Evolutionary conservation across 768 basidiomycete species (phyloP).

Genomic region (Basidioascus undulatus): DNA sequence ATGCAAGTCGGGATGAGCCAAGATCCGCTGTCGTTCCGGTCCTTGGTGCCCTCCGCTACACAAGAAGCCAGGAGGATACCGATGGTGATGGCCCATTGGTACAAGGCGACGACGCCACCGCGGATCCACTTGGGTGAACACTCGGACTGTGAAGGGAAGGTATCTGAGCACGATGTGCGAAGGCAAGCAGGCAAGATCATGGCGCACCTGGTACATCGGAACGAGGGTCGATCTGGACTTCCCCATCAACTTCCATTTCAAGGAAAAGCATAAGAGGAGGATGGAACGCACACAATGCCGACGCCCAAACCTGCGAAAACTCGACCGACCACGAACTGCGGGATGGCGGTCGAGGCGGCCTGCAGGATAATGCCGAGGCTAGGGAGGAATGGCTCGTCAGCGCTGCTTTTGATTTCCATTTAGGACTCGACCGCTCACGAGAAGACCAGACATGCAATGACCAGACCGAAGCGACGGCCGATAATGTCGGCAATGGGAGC

Average conservation of each 20-base stretch:
- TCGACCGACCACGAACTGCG: conserved; percentile 45
- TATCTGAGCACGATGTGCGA: too few species aligned
- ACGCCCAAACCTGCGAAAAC: conserved; percentile 53
- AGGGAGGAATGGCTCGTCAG: background rate
- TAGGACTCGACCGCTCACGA: too few species aligned
- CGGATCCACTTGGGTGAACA: conserved; percentile 49
- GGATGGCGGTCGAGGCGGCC: conserved; percentile 28
- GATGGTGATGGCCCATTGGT: conserved; percentile 47
- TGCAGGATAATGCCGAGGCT: conserved; percentile 40
- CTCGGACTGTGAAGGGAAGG: too few species aligned
- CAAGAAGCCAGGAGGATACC: conserved; percentile 48
- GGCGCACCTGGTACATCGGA: conserved; percentile 36
- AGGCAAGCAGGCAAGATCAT: too few species aligned
- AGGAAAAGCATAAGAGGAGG: conserved; percentile 22
- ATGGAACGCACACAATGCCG: conserved; percentile 50
- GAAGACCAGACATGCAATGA: conserved; percentile 15
- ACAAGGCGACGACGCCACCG: conserved; percentile 41
- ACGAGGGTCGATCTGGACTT: background rate
- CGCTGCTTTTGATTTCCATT: background rate
- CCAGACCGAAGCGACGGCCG: conserved; percentile 29
- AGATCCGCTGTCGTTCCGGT: conserved; percentile 24
- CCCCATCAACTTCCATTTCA: too few species aligned
- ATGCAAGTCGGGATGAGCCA: conserved; percentile 43
- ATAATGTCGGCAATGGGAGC: conserved; percentile 32
- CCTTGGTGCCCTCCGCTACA: conserved; percentile 41